Percentiles rank a stretch among this genome's conserved stretches.
phyloP scores from a whole-genome alignment of 371 early-diverging fungal species.

The Parasitella parasitica region DNA sequence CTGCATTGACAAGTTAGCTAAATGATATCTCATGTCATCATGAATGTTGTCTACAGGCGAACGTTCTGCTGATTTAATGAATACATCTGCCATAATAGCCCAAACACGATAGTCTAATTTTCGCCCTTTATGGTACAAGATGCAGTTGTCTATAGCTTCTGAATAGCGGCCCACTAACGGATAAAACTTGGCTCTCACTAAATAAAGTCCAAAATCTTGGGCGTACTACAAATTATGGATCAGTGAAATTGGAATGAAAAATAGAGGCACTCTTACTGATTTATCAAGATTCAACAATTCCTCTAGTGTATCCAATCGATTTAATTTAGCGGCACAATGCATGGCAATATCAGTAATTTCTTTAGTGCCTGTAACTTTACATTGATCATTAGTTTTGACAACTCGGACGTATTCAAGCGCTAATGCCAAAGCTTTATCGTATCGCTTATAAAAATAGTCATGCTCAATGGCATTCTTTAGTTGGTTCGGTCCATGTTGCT shows the following conservation, averaged over 20 bases:
- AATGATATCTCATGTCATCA: slow-evolving; percentile 27
- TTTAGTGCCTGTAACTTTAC: slow-evolving; percentile 35
- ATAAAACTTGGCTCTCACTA: slow-evolving; percentile 34
- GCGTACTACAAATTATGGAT: slow-evolving; percentile 19
- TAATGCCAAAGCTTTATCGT: slow-evolving; percentile 31
- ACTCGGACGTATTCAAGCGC: slow-evolving; percentile 35
- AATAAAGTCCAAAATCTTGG: slow-evolving; percentile 33
- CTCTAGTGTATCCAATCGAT: slow-evolving; percentile 26
- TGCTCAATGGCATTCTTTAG: slow-evolving; percentile 40
- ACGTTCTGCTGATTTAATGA: slow-evolving; percentile 11
- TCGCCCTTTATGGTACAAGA: slow-evolving; percentile 35
- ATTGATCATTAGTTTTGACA: slow-evolving; percentile 23
- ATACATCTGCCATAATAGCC: slow-evolving; percentile 25
- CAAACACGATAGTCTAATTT: slow-evolving; percentile 41
- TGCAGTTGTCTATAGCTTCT: slow-evolving; percentile 33
- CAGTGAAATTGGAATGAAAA: background rate
- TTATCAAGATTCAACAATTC: slow-evolving; percentile 28
- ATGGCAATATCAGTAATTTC: slow-evolving; percentile 46
- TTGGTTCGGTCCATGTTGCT: slow-evolving; percentile 44
- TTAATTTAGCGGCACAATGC: slow-evolving; percentile 36
- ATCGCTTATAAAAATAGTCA: slow-evolving; percentile 41
- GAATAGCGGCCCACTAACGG: slow-evolving; percentile 29
- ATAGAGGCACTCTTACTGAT: slow-evolving; percentile 28
- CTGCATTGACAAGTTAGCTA: slow-evolving; percentile 36
- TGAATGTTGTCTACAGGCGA: background rate